Base-by-base conservation (phyloP, 2,329 filamentous ascomycete genomes). In the Chaetomiaceae sp. region DNA sequence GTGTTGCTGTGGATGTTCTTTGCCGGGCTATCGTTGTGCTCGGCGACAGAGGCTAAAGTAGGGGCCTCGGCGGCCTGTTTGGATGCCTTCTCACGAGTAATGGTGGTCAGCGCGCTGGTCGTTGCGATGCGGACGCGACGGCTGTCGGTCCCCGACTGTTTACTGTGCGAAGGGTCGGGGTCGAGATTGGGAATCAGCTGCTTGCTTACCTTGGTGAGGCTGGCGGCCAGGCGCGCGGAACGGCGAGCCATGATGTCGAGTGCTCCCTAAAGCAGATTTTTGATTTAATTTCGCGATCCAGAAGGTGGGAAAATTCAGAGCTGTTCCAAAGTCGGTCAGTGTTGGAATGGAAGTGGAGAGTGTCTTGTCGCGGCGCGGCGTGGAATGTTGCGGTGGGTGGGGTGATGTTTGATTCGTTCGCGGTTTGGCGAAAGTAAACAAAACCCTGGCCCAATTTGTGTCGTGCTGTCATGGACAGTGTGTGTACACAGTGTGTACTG, bases 161-260 rank as follows among this genome's bases (percentile, higher is more conserved):
- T 48, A 43, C 21, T 14, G 14, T 14, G 17, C 31, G 10, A 16
- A 47, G 14, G 17, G n/a, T 10, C 27, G n/a, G n/a, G n/a, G n/a
- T n/a, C n/a, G n/a, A n/a, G n/a, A n/a, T n/a, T n/a, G n/a, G n/a
- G n/a, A n/a, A n/a, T n/a, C n/a, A n/a, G n/a, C 27, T 23, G 35
- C 13, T 34, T 48, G 37, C 66, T 58, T 61, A 71, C 70, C 67
- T 68, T 67, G 40, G 64, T 60, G 51, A 62, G 57, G 58, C 69
- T 71, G 51, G n/a, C n/a, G n/a, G 71, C 71, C 55, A 73, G 60
- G 57, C 71, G 71, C 62, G 70, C 69, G 47, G 71, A 73, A 49
- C 71, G 71, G 62, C 71, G 70, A 54, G 66, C 61, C 67, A 69
- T 70, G 47, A 30, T 65, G 55, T 39, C 38, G 17, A 21, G 42